Conservation (phyloP, 805 yeast genomes). For the Blastobotrys peoriensis region DNA sequence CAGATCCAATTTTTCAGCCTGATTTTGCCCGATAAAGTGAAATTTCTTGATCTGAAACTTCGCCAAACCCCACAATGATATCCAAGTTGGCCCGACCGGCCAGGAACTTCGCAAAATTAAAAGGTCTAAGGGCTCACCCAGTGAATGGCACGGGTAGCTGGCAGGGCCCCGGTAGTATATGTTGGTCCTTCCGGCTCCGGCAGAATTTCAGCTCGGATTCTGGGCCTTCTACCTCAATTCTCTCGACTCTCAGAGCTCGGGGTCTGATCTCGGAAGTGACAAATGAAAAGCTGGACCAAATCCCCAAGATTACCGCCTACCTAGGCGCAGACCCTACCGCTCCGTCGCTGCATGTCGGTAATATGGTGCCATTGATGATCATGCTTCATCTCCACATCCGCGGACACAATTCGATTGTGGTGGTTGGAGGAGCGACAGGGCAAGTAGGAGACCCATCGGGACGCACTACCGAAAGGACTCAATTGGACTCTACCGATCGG, state of each 20-base stretch:
- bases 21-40: no score
- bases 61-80: no score
- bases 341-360: conserved; percentile 81
- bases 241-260: conserved; percentile 39
- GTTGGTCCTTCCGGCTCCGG: no score
- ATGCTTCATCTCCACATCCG: conserved; percentile 74
- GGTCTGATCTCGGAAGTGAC: conserved; percentile 40
- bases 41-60: no score
- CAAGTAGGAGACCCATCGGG: conserved; percentile 97
- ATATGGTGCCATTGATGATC: conserved; percentile 79
- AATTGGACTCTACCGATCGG: conserved; percentile 48
- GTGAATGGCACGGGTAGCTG: no score
- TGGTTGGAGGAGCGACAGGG: conserved; percentile 82
- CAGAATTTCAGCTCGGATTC: no score
- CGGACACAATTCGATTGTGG: conserved; percentile 78
- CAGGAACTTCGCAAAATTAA: no score
- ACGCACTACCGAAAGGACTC: conserved; percentile 64
- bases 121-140: no score
- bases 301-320: conserved; percentile 53
- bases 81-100: no score
- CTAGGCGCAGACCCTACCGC: conserved; percentile 99
- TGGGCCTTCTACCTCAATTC: no score
- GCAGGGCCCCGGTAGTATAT: no score
- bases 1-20: no score
- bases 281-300: conserved; percentile 13